phyloP scores from a whole-genome alignment of 768 basidiomycete species.

The Rhizopogon sp. region DNA sequence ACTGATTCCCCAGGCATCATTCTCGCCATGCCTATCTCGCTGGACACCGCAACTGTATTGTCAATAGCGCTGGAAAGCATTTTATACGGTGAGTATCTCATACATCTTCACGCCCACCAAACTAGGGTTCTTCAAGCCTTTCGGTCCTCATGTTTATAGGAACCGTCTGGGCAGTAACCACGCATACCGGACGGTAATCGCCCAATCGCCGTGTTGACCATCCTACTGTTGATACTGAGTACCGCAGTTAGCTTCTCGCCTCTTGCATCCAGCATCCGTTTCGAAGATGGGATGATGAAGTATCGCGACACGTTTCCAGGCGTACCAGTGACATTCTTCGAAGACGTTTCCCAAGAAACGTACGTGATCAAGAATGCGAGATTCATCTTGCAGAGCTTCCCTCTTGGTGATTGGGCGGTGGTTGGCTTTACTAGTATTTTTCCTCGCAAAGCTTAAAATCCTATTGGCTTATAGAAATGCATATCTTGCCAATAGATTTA shows the following conservation, averaged over 20 bases:
- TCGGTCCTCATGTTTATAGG: slow-evolving; percentile 3
- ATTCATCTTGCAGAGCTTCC: slow-evolving; percentile 5
- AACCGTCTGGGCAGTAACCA: neutral
- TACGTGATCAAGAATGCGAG: slow-evolving; percentile 10
- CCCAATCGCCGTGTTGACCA: neutral
- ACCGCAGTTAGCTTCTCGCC: too few relatives aligned
- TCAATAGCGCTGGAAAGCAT: too few relatives aligned
- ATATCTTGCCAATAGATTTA: slow-evolving; percentile 3
- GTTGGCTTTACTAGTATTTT: too few relatives aligned
- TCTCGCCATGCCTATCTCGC: too few relatives aligned
- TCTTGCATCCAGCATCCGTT: neutral
- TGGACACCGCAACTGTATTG: too few relatives aligned
- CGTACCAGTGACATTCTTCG: too few relatives aligned
- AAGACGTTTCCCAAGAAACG: too few relatives aligned
- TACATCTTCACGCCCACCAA: too few relatives aligned
- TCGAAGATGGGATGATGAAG: slow-evolving; percentile 11
- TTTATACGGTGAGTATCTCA: too few relatives aligned
- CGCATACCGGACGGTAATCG: neutral
- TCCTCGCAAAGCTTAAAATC: neutral
- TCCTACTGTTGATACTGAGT: too few relatives aligned
- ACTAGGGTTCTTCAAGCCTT: too few relatives aligned
- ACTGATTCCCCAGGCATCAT: too few relatives aligned
- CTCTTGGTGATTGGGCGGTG: neutral
- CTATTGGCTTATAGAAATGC: neutral
- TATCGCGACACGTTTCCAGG: slow-evolving; percentile 6